Evolutionary conservation across 176 grass and related monocot species (phyloP).

Genomic region (Secale cereale): DNA sequence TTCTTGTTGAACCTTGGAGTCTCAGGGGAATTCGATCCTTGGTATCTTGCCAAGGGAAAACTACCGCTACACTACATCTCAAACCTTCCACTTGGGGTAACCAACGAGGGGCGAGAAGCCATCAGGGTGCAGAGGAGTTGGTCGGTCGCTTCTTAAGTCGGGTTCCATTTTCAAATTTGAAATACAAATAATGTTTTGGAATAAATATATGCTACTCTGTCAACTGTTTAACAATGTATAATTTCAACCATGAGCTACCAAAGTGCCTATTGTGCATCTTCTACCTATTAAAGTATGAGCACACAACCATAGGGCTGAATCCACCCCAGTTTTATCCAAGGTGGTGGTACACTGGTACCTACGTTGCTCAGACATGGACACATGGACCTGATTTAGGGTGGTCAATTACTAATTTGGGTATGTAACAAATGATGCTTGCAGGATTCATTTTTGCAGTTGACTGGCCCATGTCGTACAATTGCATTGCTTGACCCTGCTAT

Average conservation of each 20-base stretch:
- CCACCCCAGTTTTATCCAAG: not conserved
- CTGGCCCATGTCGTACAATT: not conserved
- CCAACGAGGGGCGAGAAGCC: too few relatives aligned
- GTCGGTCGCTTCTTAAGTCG: not conserved
- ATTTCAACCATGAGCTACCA: not conserved
- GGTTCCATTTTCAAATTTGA: too few relatives aligned
- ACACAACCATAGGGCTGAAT: not conserved
- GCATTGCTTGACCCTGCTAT: not conserved
- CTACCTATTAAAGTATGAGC: not conserved
- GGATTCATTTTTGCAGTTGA: not conserved
- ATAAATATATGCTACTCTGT: not conserved
- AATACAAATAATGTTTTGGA: not conserved
- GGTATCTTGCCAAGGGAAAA: too few relatives aligned
- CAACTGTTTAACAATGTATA: too few relatives aligned
- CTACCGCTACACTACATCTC: too few relatives aligned
- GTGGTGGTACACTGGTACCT: not conserved
- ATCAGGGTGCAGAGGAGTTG: not conserved
- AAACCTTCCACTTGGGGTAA: too few relatives aligned
- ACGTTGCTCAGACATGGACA: not conserved
- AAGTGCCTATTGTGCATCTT: not conserved
- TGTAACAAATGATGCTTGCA: not conserved
- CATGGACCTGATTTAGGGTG: not conserved
- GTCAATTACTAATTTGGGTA: not conserved
- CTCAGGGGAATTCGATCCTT: too few relatives aligned
- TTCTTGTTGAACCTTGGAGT: too few relatives aligned